A percentile compares a stretch with the other conserved stretches of the same genome.
Conservation (phyloP, 2,329 filamentous ascomycete species). For the Huntiella savannae region DNA sequence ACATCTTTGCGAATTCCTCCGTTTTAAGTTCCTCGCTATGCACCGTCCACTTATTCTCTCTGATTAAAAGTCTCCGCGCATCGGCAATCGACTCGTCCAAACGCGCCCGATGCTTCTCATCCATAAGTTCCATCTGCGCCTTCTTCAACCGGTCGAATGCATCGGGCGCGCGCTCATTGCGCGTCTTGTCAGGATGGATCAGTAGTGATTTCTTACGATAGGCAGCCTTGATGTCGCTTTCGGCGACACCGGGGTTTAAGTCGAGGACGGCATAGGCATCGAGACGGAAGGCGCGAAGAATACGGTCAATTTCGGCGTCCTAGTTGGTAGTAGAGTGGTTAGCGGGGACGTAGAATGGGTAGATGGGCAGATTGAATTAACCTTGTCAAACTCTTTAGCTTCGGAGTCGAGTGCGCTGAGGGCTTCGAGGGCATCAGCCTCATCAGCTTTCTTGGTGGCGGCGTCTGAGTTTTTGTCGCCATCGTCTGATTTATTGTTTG, state of each 20-base stretch:
- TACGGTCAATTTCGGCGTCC: constrained; percentile 92
- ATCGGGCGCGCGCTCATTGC: constrained; percentile 75
- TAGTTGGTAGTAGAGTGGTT: constrained; percentile 18
- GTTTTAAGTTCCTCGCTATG: constrained; percentile 78
- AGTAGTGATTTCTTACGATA: constrained; percentile 98
- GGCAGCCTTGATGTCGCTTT: constrained; percentile 83
- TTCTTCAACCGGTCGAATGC: constrained; percentile 95
- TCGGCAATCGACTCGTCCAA: constrained; percentile 94
- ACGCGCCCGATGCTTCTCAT: constrained; percentile 73
- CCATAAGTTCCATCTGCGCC: constrained; percentile 75
- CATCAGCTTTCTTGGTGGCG: constrained; percentile 29
- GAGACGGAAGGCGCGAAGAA: constrained; percentile 70
- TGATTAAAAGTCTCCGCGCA: constrained; percentile 82
- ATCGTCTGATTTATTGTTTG: constrained; percentile 16
- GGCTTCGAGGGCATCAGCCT: constrained; percentile 33
- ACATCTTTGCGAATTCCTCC: constrained; percentile 62
- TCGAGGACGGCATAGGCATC: constrained; percentile 79
- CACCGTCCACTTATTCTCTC: constrained; percentile 81
- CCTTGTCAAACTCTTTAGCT: constrained; percentile 82
- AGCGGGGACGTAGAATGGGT: background rate
- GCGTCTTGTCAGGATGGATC: constrained; percentile 96
- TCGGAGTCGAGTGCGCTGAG: constrained; percentile 68
- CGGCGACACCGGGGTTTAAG: constrained; percentile 83
- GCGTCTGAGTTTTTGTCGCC: constrained; percentile 17
- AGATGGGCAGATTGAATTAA: constrained; percentile 18